Evolutionary conservation across 2,329 filamentous ascomycete genomes (phyloP).

Genomic region (Emmonsiellopsis sp.): DNA sequence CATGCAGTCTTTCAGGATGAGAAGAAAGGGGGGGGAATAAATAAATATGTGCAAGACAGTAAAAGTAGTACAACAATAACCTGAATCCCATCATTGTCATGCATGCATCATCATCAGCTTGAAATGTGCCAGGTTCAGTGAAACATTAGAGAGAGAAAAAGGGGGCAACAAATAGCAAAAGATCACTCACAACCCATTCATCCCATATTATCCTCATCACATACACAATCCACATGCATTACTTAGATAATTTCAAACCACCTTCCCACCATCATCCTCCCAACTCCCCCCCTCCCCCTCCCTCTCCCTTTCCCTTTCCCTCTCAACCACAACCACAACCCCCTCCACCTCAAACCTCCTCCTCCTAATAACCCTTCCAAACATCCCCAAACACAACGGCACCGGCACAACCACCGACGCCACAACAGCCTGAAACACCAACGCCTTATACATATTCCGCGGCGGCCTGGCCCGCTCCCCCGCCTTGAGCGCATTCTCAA

Average conservation of each 20-base stretch:
- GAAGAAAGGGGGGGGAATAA: too few species aligned
- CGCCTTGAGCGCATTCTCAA: conserved; percentile 62
- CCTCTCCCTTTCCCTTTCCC: too few species aligned
- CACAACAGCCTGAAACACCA: conserved; percentile 72
- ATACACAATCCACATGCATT: neutral
- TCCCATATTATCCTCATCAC: neutral
- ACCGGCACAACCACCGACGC: conserved; percentile 55
- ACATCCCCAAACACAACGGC: conserved; percentile 59
- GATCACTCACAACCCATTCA: neutral
- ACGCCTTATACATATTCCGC: conserved; percentile 60
- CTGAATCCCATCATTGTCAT: too few species aligned
- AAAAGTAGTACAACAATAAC: too few species aligned
- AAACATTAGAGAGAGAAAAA: neutral
- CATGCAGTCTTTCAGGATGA: too few species aligned
- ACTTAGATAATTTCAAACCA: neutral
- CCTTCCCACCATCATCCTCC: neutral
- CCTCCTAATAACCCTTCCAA: conserved; percentile 45
- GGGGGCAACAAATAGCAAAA: neutral
- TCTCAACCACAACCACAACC: neutral
- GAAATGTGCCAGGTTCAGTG: too few species aligned
- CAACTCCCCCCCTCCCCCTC: neutral
- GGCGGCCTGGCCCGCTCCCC: conserved; percentile 48
- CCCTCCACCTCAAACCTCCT: conserved; percentile 33
- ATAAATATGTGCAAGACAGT: too few species aligned
- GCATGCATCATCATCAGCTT: too few species aligned